Conservation (phyloP, 148 eudicot genomes). For the Rhododendron williamsianum region DNA sequence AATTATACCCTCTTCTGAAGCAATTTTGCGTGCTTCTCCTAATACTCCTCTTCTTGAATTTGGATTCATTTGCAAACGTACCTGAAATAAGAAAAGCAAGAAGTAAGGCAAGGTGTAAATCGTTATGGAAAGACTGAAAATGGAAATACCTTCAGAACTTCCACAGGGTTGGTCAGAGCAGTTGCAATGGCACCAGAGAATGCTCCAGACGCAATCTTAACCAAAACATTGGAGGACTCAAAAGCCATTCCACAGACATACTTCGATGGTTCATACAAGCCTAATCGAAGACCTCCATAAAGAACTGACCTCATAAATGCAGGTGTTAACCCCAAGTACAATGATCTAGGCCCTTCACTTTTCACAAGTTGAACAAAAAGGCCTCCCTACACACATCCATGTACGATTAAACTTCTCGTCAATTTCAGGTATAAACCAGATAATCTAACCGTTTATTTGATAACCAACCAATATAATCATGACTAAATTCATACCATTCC, state of each 20-base stretch:
- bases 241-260: slow-evolving; percentile 78
- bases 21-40: slow-evolving; percentile 53
- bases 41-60: slow-evolving; percentile 43
- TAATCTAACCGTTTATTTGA: background rate
- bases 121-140: background rate
- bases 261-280: slow-evolving; percentile 94
- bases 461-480: background rate
- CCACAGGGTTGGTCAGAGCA: slow-evolving; percentile 82
- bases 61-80: slow-evolving; percentile 74
- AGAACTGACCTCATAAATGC: slow-evolving; percentile 94
- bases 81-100: slow-evolving; percentile 35
- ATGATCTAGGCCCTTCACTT: slow-evolving; percentile 66
- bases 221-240: slow-evolving; percentile 82
- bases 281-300: slow-evolving; percentile 97
- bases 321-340: slow-evolving; percentile 80
- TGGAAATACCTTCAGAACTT: slow-evolving; percentile 76
- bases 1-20: slow-evolving; percentile 62
- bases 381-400: slow-evolving; percentile 41
- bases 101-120: slow-evolving; percentile 10
- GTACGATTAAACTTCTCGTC: background rate
- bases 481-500: slow-evolving; percentile 60
- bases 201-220: slow-evolving; percentile 94
- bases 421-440: background rate
- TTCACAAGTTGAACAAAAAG: slow-evolving; percentile 51
- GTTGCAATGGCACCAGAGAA: slow-evolving; percentile 92